These are phyloP conservation scores for Huiozyma sinensis DNA, from an alignment of 805 yeast genomes.

Conservation along the genomic window DNA sequence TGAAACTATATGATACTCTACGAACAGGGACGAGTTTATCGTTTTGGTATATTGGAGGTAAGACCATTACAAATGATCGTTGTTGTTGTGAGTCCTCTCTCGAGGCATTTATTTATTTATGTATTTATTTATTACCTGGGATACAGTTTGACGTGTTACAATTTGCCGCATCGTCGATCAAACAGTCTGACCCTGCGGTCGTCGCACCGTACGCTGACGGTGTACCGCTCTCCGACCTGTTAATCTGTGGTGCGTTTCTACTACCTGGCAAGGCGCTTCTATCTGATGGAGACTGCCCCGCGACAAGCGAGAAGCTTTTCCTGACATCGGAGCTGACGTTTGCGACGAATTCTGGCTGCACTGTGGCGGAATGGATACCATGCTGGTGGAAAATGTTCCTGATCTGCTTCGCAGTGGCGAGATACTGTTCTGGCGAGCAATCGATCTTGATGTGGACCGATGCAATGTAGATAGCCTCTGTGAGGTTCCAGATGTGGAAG, in stretches of 20 bases:
- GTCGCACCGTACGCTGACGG: constrained; percentile 25
- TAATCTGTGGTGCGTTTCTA: not conserved
- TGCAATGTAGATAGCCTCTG: constrained; percentile 78
- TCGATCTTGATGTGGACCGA: constrained; percentile 77
- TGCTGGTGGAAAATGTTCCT: constrained; percentile 69
- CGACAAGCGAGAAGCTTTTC: constrained; percentile 26
- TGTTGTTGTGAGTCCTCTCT: too few relatives aligned
- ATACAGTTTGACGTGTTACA: constrained; percentile 40
- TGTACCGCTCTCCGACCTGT: not conserved
- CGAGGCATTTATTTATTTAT: too few relatives aligned
- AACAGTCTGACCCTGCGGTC: constrained; percentile 31
- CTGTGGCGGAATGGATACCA: constrained; percentile 88
- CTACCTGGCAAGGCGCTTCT: too few relatives aligned
- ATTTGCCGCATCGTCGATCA: constrained; percentile 42
- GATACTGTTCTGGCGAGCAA: constrained; percentile 53
- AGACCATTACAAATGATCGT: too few relatives aligned
- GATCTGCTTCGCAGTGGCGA: constrained; percentile 61
- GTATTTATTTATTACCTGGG: not conserved
- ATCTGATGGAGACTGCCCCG: constrained; percentile 5
- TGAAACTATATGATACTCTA: too few relatives aligned
- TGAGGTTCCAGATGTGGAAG: constrained; percentile 92
- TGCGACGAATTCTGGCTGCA: constrained; percentile 79
- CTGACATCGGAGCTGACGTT: constrained; percentile 26
- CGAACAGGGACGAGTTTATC: too few relatives aligned
- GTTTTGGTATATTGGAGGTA: too few relatives aligned